Percentiles rank a stretch among this genome's conserved stretches.
These are phyloP conservation scores for Cryptococcus depauperatus DNA, from an alignment of 1,284 basidiomycete genomes.

Conservation along the genomic window DNA sequence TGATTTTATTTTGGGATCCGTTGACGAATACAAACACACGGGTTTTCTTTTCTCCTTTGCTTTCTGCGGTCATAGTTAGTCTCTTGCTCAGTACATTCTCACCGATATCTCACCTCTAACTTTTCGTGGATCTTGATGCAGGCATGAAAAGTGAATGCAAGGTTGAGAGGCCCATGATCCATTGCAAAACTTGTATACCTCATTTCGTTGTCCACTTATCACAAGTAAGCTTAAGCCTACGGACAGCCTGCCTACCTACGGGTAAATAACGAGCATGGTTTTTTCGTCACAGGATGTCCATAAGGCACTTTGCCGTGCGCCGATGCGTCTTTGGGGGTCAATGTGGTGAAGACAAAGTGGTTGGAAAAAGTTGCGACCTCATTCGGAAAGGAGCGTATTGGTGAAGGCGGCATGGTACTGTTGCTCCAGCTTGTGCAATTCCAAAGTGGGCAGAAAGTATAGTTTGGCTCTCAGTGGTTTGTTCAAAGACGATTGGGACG, in stretches of 20 bases:
- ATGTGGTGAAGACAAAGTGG: conserved; percentile 39
- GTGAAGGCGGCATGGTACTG: background rate
- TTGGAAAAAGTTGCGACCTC: conserved; percentile 32
- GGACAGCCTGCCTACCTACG: conserved; percentile 16
- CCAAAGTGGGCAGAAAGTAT: no score
- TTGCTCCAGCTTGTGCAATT: no score
- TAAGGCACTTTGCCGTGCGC: conserved; percentile 19
- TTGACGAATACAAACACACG: conserved; percentile 82
- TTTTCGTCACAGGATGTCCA: conserved; percentile 26
- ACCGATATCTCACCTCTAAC: conserved; percentile 56
- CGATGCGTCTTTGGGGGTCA: conserved; percentile 20
- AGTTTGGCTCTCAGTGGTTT: no score
- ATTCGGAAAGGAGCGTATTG: conserved; percentile 26
- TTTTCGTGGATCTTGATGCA: conserved; percentile 87
- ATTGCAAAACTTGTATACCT: conserved; percentile 89
- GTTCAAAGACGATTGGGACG: no score
- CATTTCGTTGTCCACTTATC: conserved; percentile 70
- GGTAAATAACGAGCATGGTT: conserved; percentile 28
- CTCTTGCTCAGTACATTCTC: background rate
- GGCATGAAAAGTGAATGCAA: conserved; percentile 86
- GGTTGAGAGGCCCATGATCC: conserved; percentile 90
- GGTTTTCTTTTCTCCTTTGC: conserved; percentile 52
- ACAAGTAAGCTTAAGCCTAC: conserved; percentile 2
- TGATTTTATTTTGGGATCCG: conserved; percentile 76
- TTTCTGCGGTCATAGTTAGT: conserved; percentile 2